Percentiles rank a stretch among this genome's conserved stretches.
Conservation (phyloP, 2,329 filamentous ascomycete genomes). For the Geosmithia morbida region DNA sequence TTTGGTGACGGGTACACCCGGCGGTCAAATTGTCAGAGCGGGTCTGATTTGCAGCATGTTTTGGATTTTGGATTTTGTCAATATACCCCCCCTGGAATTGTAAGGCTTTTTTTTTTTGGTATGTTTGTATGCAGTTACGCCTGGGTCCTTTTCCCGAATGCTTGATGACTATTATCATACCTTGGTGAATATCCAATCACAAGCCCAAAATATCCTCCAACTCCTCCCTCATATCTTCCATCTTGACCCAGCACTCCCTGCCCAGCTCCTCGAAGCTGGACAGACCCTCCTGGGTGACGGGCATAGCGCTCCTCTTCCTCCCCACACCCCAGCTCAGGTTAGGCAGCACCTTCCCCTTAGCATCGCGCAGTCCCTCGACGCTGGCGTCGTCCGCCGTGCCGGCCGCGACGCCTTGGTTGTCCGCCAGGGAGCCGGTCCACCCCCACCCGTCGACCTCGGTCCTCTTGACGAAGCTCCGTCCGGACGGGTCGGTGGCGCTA, state of each 20-base stretch:
- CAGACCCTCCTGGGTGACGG: slow-evolving; percentile 46
- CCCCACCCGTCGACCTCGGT: slow-evolving; percentile 87
- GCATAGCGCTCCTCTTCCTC: slow-evolving; percentile 40
- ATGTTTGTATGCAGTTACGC: neutral
- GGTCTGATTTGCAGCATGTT: too few species aligned
- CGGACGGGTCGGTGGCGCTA: slow-evolving; percentile 46
- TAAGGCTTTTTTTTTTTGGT: neutral
- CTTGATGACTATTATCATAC: too few species aligned
- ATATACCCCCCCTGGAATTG: too few species aligned
- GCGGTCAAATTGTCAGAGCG: too few species aligned
- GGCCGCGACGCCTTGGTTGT: slow-evolving; percentile 26
- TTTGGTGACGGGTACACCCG: too few species aligned
- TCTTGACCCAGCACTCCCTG: slow-evolving; percentile 47
- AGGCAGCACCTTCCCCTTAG: slow-evolving; percentile 14
- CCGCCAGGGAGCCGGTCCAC: slow-evolving; percentile 32
- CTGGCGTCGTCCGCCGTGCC: slow-evolving; percentile 18
- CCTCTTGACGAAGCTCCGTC: slow-evolving; percentile 48
- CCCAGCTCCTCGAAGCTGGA: slow-evolving; percentile 49
- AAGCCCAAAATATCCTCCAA: slow-evolving; percentile 38
- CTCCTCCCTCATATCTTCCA: slow-evolving; percentile 54
- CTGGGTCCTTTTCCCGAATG: too few species aligned
- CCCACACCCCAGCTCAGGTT: slow-evolving; percentile 37
- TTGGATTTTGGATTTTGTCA: neutral
- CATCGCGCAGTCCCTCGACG: slow-evolving; percentile 19
- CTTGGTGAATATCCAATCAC: neutral